Base-by-base conservation (phyloP, 1,284 basidiomycete genomes). In the Trichosporon faecale region DNA sequence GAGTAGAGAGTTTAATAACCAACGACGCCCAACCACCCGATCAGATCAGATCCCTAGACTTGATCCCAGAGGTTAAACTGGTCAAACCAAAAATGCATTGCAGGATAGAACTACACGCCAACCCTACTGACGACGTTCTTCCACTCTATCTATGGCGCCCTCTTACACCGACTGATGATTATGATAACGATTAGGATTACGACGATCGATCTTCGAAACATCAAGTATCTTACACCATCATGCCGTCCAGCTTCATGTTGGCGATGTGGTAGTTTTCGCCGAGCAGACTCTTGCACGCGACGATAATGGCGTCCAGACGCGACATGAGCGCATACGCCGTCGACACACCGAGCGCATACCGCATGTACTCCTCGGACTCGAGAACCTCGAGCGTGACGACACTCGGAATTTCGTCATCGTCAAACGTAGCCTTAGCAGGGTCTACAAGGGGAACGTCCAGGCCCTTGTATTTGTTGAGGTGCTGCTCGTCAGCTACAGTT, bases 251-350 rank as follows among this genome's bases (percentile, higher is more conserved):
- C 25, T 40, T 64, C 68, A 73, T 33, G 64, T 74, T 70, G 11
- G 76, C 75, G 40, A 83, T 78, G 67, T 83, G 81, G 74, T 75
- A 83, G 61, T 76, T 79, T 67, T 83, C 81, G 7, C 81, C 81
- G 35, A 83, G 68, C 6, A 83, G 73, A 77, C 80, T 82, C 69
- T 83, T 83, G 66, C 80, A 82, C 23, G 78, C 79, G 27, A 80
- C 78, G 18, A 82, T 78, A 7, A 80, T 76, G 7, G 77, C 67
- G 70, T 83, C 81, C 3, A 83, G 72, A n/a, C 81, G 72, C 35
- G 77, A 69, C 37, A 83, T 75, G 12, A 84, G 72, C 1, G 82
- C 81, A 66, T 80, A 83, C 6, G 77, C 78, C 4, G 79, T 82
- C 9, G 79, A 78, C n/a, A 81, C 77, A 16, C 79, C 81, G 25